Conservation (phyloP, 2,329 filamentous ascomycete genomes). For the Drechslera avenae region DNA sequence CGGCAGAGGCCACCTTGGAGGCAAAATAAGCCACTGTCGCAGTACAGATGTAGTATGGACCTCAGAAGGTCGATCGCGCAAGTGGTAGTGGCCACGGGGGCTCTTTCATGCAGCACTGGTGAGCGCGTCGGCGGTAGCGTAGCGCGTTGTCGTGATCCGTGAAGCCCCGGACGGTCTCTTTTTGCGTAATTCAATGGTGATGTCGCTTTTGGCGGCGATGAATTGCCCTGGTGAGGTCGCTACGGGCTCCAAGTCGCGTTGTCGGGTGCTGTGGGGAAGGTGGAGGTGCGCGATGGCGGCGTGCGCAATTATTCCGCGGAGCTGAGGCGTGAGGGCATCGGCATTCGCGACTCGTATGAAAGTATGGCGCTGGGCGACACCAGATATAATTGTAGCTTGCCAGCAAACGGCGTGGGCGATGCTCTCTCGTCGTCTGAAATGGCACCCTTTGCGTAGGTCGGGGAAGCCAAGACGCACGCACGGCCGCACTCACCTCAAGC, state of each 20-base stretch:
- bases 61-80: slow-evolving; percentile 34
- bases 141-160: slow-evolving; percentile 32
- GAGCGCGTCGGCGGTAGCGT: slow-evolving; percentile 35
- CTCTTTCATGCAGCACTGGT: slow-evolving; percentile 34
- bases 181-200: slow-evolving; percentile 11
- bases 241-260: slow-evolving; percentile 31
- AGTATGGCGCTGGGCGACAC: slow-evolving; percentile 43
- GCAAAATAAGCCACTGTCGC: slow-evolving; percentile 46
- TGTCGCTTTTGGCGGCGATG: not conserved
- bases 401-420: slow-evolving; percentile 35
- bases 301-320: slow-evolving; percentile 32
- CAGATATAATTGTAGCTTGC: slow-evolving; percentile 29
- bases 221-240: slow-evolving; percentile 20
- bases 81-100: slow-evolving; percentile 24
- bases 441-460: slow-evolving; percentile 34
- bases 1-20: slow-evolving; percentile 47
- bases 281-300: slow-evolving; percentile 25
- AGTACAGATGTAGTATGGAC: slow-evolving; percentile 15
- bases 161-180: slow-evolving; percentile 11
- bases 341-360: slow-evolving; percentile 43
- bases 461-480: slow-evolving; percentile 18
- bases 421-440: slow-evolving; percentile 34
- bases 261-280: slow-evolving; percentile 31
- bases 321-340: slow-evolving; percentile 19
- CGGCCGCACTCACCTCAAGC: slow-evolving; percentile 20